These are phyloP conservation scores for Fusarium oxysporum DNA, from an alignment of 2,329 filamentous ascomycete genomes.

Conservation along the genomic window DNA sequence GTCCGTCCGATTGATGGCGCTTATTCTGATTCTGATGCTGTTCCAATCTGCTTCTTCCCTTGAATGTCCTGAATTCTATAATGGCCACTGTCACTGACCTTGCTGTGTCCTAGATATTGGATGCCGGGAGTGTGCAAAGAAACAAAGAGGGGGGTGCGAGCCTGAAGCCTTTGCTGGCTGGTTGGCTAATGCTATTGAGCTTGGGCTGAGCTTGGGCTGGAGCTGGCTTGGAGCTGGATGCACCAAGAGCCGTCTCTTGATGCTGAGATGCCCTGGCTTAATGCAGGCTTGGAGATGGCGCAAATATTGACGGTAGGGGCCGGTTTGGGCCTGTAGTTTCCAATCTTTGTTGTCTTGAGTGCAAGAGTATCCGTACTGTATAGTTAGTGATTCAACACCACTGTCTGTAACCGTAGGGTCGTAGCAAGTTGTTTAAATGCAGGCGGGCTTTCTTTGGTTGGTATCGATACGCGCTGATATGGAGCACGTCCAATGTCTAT, in stretches of 20 bases:
- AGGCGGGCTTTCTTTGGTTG: conserved; percentile 14
- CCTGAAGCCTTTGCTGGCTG: conserved; percentile 16
- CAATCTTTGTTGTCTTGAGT: not conserved
- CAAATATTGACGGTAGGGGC: not conserved
- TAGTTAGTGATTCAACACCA: not conserved
- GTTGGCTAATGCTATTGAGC: conserved; percentile 25
- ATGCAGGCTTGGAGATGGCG: conserved; percentile 15
- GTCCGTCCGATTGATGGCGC: not conserved
- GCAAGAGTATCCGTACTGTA: not conserved
- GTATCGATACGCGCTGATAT: conserved; percentile 18
- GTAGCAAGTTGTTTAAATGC: conserved; percentile 1
- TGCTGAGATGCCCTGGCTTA: conserved; percentile 8
- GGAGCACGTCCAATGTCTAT: conserved; percentile 9
- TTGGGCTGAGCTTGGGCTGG: conserved; percentile 33
- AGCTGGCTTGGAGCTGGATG: conserved; percentile 27
- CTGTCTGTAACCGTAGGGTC: conserved; percentile 1
- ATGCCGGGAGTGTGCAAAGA: conserved; percentile 3
- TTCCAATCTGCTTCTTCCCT: not conserved
- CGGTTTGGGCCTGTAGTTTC: not conserved
- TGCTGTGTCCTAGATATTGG: conserved; percentile 9
- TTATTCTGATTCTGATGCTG: not conserved
- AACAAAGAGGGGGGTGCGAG: conserved; percentile 27
- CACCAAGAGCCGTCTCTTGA: conserved; percentile 11
- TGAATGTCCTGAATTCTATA: not conserved
- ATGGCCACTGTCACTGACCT: not conserved